Conservation (phyloP, 2,329 filamentous ascomycete species). For the Davidsoniella eucalypti region DNA sequence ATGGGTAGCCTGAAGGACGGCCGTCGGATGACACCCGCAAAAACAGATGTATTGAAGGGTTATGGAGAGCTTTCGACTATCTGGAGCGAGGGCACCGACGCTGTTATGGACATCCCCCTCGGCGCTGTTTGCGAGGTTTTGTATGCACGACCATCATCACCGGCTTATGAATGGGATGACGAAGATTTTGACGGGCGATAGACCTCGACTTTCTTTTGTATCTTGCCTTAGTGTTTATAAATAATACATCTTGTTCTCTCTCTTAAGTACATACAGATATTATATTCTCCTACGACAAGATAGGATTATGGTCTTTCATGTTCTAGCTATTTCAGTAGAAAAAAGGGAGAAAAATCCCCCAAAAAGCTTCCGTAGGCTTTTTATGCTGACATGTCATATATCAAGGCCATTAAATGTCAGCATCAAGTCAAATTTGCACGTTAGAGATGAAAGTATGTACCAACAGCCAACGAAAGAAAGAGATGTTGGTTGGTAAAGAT, state of each 20-base stretch:
- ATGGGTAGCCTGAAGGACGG: slow-evolving; percentile 37
- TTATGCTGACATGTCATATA: too few relatives aligned
- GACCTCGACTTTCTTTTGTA: not conserved
- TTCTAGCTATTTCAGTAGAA: too few relatives aligned
- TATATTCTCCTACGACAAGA: too few relatives aligned
- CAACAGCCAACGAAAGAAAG: too few relatives aligned
- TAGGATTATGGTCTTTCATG: too few relatives aligned
- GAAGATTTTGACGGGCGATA: not conserved
- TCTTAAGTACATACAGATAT: not conserved
- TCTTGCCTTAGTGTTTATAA: not conserved
- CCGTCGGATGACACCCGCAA: slow-evolving; percentile 21
- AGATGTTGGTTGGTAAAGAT: too few relatives aligned
- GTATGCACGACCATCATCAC: slow-evolving; percentile 35
- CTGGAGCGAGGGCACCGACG: slow-evolving; percentile 89
- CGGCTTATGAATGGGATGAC: slow-evolving; percentile 3
- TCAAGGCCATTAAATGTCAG: too few relatives aligned
- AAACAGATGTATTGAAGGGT: slow-evolving; percentile 18
- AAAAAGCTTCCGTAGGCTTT: too few relatives aligned
- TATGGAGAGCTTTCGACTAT: slow-evolving; percentile 39
- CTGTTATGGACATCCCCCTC: slow-evolving; percentile 90
- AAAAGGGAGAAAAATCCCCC: too few relatives aligned
- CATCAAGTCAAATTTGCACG: too few relatives aligned
- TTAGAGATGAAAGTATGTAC: too few relatives aligned
- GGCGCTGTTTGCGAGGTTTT: slow-evolving; percentile 89
- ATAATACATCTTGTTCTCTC: not conserved